Evolutionary conservation across 164 flowering plant genomes (phyloP), one percentile per base, ranked within the genome.

Genomic region (Saururus chinensis): DNA sequence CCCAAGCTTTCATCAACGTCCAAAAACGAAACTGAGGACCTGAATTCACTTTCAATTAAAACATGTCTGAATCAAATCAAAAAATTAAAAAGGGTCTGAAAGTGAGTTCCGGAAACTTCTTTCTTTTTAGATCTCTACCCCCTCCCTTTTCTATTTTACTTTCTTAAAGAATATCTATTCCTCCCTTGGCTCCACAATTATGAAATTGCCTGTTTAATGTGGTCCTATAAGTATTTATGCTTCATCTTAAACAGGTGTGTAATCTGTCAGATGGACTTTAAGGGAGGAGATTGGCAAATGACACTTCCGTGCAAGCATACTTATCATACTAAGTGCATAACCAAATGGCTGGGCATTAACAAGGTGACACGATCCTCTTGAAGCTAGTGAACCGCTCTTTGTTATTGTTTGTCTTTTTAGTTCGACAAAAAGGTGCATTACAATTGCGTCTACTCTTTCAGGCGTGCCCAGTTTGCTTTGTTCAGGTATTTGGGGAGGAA

Each of bases 241-340:
- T 24, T 30, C 21, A 51, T 26, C 24, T 52, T 49, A 49, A 30
- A 56, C 14, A 92, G 96, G 65, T 89, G 96, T 65, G 96, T 92
- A 26, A 80, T 92, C 42, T 92, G 98, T 77, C 96, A 89, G 79
- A 84, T 86, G 96, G 84, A 83, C 72, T 89, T 84, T 58, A 86
- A 79, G 74, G 73, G 91, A 68, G 76, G 93, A 12, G 91, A 86
- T 10, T 71, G 73, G 40, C 83, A 64, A 55, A 83, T 87, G 64
- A 86, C 81, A 11, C 81, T 89, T 55, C 96, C 96, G 4, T 89
- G 96, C 78, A 88, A 86, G 66, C 96, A 89, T 67, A 64, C 68
- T 63, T 89, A 87, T 67, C 98, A 89, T 71, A 72, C 78, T 35
- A 71, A 71, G 45, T 92, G 96, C 60, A 84, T 86, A 30, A 61